A percentile compares a stretch with the other conserved stretches of the same genome.
Conservation (phyloP, 805 yeast genomes). For the Teunomyces panamensis region DNA sequence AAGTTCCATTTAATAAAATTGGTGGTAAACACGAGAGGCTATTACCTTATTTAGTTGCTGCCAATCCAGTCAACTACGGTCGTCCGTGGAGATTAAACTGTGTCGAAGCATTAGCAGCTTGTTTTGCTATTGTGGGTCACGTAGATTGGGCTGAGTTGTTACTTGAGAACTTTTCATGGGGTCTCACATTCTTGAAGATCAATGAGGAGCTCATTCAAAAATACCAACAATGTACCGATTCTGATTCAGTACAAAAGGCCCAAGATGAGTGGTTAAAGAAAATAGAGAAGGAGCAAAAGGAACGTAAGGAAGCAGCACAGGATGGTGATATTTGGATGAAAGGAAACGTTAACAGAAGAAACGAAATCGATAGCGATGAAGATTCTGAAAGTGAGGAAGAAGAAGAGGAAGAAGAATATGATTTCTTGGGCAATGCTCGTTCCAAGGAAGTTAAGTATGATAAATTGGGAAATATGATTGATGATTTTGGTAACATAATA, state of each 20-base stretch:
- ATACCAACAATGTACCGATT: slow-evolving; percentile 78
- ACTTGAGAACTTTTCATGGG: slow-evolving; percentile 86
- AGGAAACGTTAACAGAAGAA: slow-evolving; percentile 68
- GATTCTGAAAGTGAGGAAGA: slow-evolving; percentile 17
- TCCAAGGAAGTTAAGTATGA: slow-evolving; percentile 13
- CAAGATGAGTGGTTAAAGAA: slow-evolving; percentile 72
- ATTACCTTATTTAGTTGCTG: slow-evolving; percentile 90
- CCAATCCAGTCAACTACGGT: slow-evolving; percentile 96
- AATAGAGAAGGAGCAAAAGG: slow-evolving; percentile 63
- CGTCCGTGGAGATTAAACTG: slow-evolving; percentile 94
- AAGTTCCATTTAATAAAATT: slow-evolving; percentile 88
- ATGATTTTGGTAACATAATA: slow-evolving; percentile 11
- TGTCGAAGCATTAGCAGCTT: slow-evolving; percentile 96
- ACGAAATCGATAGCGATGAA: slow-evolving; percentile 14
- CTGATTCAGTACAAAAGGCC: slow-evolving; percentile 66
- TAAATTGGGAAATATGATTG: slow-evolving; percentile 21
- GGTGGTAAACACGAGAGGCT: slow-evolving; percentile 89
- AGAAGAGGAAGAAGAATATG: slow-evolving; percentile 13
- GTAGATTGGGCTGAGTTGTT: slow-evolving; percentile 82
- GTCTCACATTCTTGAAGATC: slow-evolving; percentile 77
- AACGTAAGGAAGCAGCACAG: slow-evolving; percentile 52
- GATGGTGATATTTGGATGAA: slow-evolving; percentile 70
- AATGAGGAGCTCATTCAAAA: slow-evolving; percentile 74
- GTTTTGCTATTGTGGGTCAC: slow-evolving; percentile 91
- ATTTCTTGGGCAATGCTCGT: slow-evolving; percentile 1